Base-by-base conservation (phyloP, 1,139 yeast genomes). In the Diutina pseudorugosa region DNA sequence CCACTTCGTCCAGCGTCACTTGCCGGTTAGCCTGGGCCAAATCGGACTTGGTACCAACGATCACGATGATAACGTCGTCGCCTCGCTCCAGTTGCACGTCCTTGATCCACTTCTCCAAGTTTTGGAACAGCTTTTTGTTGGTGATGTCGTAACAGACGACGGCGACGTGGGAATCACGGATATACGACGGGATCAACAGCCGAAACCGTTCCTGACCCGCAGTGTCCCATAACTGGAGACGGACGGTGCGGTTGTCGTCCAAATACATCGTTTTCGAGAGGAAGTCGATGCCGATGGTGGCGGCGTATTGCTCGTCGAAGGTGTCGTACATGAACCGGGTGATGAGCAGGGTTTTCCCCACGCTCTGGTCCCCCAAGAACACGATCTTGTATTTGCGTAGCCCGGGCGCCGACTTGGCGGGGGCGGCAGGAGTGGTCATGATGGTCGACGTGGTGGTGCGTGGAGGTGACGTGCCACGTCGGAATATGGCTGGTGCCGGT, bases 251-350 rank as follows among this genome's bases (percentile, higher is more conserved):
- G 57, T 73, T 74, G 57, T 80, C 82, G 60, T 82, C 86, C 50
- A 82, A 72, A 61, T 80, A 80, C 68, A 81, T 78, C 18, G 83
- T 70, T 58, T 91, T 93, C 52, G 95, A 87, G 60, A 93, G 77
- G 65, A 93, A 93, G 66, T 93, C 98, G 57, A 93, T 93, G 23
- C 98, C 98, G 53, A 93, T 90, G 1, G 98, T 93, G 41, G 98
- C 98, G 1, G 88, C 88, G 65, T 86, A 87, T 64, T 93, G 95
- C 51, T 94, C 95, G 66, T 93, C 97, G 65, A 93, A 93, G n/a
- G 96, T 87, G 65, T 93, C 98, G 66, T 93, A 91, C 98, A 93
- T 93, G 71, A 93, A 93, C 58, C 98, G 75, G 19, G 98, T 90
- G 60, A 93, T 87, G 56, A 93, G 77, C 7, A 98, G 91, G 8